Conservation (phyloP, 2,329 filamentous ascomycete species). For the Neopestalotiopsis sp. region DNA sequence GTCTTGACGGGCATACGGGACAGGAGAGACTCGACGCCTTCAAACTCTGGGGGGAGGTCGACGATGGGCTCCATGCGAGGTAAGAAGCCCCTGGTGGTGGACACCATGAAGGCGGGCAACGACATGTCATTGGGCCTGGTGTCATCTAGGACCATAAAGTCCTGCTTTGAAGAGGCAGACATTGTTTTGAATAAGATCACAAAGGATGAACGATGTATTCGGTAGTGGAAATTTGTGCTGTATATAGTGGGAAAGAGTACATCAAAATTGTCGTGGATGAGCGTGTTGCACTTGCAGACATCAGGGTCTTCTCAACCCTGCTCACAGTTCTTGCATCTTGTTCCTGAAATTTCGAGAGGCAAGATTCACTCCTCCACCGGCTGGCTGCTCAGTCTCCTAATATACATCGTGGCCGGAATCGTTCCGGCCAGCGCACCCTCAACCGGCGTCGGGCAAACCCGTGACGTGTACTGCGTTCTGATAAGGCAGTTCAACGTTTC, state of each 20-base stretch:
- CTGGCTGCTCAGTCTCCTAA: slow-evolving; percentile 23
- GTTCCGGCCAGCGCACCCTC: slow-evolving; percentile 36
- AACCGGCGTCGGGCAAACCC: neutral
- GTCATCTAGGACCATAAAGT: slow-evolving; percentile 68
- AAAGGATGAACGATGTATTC: neutral
- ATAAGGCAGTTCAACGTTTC: slow-evolving; percentile 9
- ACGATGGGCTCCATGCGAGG: slow-evolving; percentile 69
- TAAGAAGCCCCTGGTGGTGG: slow-evolving; percentile 75
- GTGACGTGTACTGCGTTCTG: slow-evolving; percentile 10
- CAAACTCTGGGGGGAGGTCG: slow-evolving; percentile 75
- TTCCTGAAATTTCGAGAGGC: slow-evolving; percentile 16
- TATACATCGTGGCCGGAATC: slow-evolving; percentile 41
- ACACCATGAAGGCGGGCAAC: slow-evolving; percentile 80
- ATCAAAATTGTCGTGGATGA: neutral
- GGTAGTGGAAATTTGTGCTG: neutral
- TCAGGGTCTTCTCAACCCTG: neutral
- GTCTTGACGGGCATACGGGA: slow-evolving; percentile 69
- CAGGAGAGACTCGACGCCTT: slow-evolving; percentile 64
- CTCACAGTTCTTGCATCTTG: neutral
- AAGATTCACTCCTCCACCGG: slow-evolving; percentile 10
- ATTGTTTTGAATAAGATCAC: neutral
- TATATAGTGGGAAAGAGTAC: neutral
- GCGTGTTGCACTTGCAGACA: slow-evolving; percentile 5
- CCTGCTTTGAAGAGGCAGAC: slow-evolving; percentile 21
- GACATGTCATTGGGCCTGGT: slow-evolving; percentile 65